Base-by-base conservation (phyloP, 148 eudicot species). In the Rhododendron ferrugineum region DNA sequence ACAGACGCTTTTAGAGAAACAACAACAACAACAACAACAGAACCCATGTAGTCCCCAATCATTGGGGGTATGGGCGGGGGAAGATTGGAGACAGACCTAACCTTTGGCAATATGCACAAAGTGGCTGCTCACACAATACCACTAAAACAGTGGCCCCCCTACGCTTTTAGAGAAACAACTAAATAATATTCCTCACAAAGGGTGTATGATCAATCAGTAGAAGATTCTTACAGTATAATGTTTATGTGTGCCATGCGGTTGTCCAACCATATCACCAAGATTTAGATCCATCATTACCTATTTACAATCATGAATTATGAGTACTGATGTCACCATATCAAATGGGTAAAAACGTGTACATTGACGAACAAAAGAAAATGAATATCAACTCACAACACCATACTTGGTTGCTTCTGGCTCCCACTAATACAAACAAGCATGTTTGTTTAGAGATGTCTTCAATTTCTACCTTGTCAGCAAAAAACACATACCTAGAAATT, bases 401-500 rank as follows among this genome's bases (percentile, higher is more conserved):
- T 91, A 93, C 94, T 87, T 91, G 83, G 88, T 90, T 79, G 87
- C 94, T 91, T 85, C 86, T 88, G 70, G 93, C 93, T 50, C 96
- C 96, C 86, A 91, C 82, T 72, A 93, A 86, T 62, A 87, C 96
- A 89, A 92, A 90, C 87, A 93, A 85, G 89, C 89, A 89, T 73
- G 94, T 92, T 85, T 85, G 82, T 58, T 87, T 79, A 30, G 92
- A 90, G 85, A 93, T 92, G 84, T 93, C 96, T 87, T 91, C 82
- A 86, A 93, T 85, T 87, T 93, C 96, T 88, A 93, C 93, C 85
- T 93, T 92, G 91, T 93, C 96, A 50, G 93, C 85, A 32, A 91
- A 90, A 89, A 93, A 93, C 84, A 93, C 92, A 85, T 93, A 93
- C 92, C 96, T 93, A 75, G 84, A 84, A 77, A 70, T 62, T 75